phyloP scores from a whole-genome alignment of 352 stramenopile genomes.

The Phytophthora pistaciae region DNA sequence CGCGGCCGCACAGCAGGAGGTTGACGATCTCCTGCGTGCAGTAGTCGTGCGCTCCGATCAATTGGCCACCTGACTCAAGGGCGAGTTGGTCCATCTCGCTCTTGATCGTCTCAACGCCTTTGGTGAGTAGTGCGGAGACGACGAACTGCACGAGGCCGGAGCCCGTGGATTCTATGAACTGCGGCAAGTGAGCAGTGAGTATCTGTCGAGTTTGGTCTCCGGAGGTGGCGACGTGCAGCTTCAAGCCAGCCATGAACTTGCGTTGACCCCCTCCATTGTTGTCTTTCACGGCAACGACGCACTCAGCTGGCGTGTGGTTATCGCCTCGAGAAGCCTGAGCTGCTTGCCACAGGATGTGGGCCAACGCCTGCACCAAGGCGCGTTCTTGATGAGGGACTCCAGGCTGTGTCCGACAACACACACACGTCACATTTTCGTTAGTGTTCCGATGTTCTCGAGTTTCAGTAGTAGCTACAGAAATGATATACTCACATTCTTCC shows the following conservation, averaged over 20 bases:
- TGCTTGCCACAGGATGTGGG: conserved; percentile 78
- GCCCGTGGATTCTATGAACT: conserved; percentile 65
- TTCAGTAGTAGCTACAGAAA: conserved; percentile 12
- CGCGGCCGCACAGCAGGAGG: conserved; percentile 93
- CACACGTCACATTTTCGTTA: conserved; percentile 9
- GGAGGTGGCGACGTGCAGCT: conserved; percentile 42
- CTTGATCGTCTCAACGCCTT: conserved; percentile 60
- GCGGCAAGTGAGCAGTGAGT: conserved; percentile 37
- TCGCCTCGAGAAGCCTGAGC: conserved; percentile 21
- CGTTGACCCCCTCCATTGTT: conserved; percentile 10
- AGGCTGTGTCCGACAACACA: conserved; percentile 41
- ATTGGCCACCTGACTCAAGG: conserved; percentile 53
- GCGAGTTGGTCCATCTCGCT: conserved; percentile 90
- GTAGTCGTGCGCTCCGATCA: conserved; percentile 91
- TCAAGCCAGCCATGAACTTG: conserved; percentile 56
- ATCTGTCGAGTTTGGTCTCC: conserved; percentile 51
- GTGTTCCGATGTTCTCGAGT: conserved; percentile 5
- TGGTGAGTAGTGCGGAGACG: conserved; percentile 70
- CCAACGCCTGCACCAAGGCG: conserved; percentile 58
- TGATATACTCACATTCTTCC: conserved; percentile 66
- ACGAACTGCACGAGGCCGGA: conserved; percentile 83
- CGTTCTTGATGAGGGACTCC: conserved; percentile 42
- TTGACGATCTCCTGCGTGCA: conserved; percentile 97
- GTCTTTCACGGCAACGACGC: conserved; percentile 49
- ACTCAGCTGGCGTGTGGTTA: conserved; percentile 20